Evolutionary conservation across 495 filamentous ascomycete genomes (phyloP).

Genomic region (Daldinia bambusicola): DNA sequence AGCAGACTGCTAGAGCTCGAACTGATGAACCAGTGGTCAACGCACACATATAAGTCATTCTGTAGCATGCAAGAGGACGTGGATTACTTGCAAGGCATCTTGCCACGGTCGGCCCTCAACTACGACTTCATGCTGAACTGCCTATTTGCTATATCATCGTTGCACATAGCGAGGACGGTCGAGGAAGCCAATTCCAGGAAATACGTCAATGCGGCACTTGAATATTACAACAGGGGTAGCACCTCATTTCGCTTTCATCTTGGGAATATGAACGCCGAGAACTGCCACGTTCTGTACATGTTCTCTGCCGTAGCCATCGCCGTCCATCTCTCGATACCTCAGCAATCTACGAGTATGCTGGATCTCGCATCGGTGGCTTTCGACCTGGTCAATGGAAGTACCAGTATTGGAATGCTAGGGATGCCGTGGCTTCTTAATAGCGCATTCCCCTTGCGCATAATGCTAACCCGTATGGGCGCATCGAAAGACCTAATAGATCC

Average conservation of each 20-base stretch:
- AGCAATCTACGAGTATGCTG: constrained; percentile 27
- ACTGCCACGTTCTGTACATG: constrained; percentile 46
- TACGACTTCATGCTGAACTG: constrained; percentile 50
- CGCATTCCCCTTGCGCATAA: constrained; percentile 37
- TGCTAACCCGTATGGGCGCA: constrained; percentile 35
- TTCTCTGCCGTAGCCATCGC: constrained; percentile 48
- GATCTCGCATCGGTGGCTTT: constrained; percentile 43
- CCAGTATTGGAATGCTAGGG: constrained; percentile 40
- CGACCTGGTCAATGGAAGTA: constrained; percentile 46
- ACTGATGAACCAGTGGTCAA: constrained; percentile 53
- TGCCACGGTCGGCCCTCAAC: constrained; percentile 45
- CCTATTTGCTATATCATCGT: constrained; percentile 48
- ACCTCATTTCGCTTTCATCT: constrained; percentile 47
- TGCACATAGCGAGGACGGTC: constrained; percentile 43
- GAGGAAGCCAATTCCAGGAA: constrained; percentile 27
- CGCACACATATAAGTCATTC: constrained; percentile 48
- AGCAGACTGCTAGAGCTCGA: constrained; percentile 49
- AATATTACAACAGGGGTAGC: constrained; percentile 49
- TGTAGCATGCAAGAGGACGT: constrained; percentile 46
- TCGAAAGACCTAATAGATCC: constrained; percentile 37
- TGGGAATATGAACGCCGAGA: constrained; percentile 42
- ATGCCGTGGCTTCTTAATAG: constrained; percentile 47
- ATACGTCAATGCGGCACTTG: constrained; percentile 48
- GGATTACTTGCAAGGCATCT: constrained; percentile 42
- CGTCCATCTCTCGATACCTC: constrained; percentile 48